Conservation (phyloP, 129 eudicot genomes). For the Chrysanthemum seticuspe region DNA sequence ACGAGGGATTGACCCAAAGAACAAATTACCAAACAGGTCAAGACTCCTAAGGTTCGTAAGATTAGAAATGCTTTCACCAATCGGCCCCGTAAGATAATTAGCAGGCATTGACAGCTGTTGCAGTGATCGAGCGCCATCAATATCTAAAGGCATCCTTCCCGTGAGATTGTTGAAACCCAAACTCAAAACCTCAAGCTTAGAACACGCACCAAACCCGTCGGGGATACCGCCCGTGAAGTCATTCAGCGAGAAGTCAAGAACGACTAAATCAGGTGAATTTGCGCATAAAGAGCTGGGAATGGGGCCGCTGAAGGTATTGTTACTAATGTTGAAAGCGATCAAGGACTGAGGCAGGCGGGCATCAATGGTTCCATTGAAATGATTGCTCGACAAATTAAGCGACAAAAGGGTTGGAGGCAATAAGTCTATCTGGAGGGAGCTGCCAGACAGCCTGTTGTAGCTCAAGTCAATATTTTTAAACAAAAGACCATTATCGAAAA, state of each 20-base stretch:
- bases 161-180: constrained; percentile 52
- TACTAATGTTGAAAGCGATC: constrained; percentile 46
- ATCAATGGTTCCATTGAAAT: constrained; percentile 35
- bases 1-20: constrained; percentile 47
- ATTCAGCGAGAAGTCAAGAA: constrained; percentile 50
- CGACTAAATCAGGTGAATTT: constrained; percentile 31
- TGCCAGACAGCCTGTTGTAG: constrained; percentile 43
- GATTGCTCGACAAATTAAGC: constrained; percentile 59
- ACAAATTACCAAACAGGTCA: constrained; percentile 38
- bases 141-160: constrained; percentile 42
- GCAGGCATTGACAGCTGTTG: constrained; percentile 44
- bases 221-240: constrained; percentile 42
- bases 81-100: constrained; percentile 40
- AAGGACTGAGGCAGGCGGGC: constrained; percentile 20
- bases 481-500: constrained; percentile 4
- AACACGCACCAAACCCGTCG: constrained; percentile 38
- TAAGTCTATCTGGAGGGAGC: constrained; percentile 15
- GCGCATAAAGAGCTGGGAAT: constrained; percentile 50
- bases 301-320: constrained; percentile 45
- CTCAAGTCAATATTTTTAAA: constrained; percentile 37
- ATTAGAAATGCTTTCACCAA: constrained; percentile 31
- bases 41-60: constrained; percentile 48
- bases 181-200: constrained; percentile 34
- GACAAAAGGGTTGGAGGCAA: constrained; percentile 16
- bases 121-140: constrained; percentile 29